Evolutionary conservation across 345 rosid genomes (phyloP).

Genomic region (Fremontodendron californicum): DNA sequence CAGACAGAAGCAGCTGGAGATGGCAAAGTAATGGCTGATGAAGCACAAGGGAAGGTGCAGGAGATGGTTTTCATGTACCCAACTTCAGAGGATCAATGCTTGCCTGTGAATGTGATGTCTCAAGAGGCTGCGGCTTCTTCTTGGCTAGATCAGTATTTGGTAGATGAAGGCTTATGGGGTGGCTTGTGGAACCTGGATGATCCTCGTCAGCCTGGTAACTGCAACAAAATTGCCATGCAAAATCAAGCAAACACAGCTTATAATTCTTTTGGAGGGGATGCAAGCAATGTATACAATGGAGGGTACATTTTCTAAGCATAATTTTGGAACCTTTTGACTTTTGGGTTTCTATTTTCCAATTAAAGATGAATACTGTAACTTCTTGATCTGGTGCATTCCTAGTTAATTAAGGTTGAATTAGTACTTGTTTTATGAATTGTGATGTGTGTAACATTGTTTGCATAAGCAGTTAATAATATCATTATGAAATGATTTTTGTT

Average conservation of each 20-base stretch:
- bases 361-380: not conserved
- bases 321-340: not conserved
- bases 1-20: not conserved
- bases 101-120: conserved; percentile 23
- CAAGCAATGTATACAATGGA: conserved; percentile 26
- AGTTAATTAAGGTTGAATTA: not conserved
- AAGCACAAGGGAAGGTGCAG: conserved; percentile 21
- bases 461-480: not conserved
- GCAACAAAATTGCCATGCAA: conserved; percentile 27
- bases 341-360: not conserved
- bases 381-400: not conserved
- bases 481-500: not conserved
- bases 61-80: conserved; percentile 24
- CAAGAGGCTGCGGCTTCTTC: conserved; percentile 15
- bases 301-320: conserved; percentile 33
- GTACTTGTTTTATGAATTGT: not conserved
- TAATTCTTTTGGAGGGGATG: conserved; percentile 22
- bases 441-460: not conserved
- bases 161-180: conserved; percentile 49
- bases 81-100: conserved; percentile 26
- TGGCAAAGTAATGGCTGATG: not conserved
- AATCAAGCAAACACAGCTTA: conserved; percentile 21
- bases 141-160: conserved; percentile 18
- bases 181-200: conserved; percentile 53
- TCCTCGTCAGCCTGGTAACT: conserved; percentile 1